Base-by-base conservation (phyloP, 257 asterid genomes). In the Prunella vulgaris region DNA sequence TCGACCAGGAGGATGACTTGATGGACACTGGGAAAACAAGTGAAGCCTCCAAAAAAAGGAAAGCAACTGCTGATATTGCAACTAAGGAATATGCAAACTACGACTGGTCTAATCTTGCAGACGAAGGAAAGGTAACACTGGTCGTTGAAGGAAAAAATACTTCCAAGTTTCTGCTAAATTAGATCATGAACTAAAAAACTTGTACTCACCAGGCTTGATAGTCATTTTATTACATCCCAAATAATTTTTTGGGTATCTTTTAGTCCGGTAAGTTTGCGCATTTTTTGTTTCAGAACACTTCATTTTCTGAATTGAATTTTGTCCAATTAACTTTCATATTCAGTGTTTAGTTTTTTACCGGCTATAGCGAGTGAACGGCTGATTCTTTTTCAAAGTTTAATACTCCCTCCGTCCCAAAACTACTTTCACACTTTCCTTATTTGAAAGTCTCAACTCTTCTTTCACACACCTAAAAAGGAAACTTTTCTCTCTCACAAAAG, bases 61-160 rank as follows among this genome's bases (percentile, higher is more conserved):
- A 93, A 84, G 90, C 89, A 68, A 74, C 75, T 71, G 73, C 90
- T 72, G 96, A 86, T 62, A 74, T 67, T 78, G 95, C 96, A 25
- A 69, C 59, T 5, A 82, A 85, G 87, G 90, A 83, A 73, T 88
- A 79, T 37, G 72, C 84, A 49, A 83, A 81, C 67, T 77, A 86
- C 65, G 86, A 81, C 73, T 93, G 99, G 99, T 5, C 80, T 54
- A 92, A 86, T 68, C 96, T 90, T 74, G 99, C 99, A 2, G 97
- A 88, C 73, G 84, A 79, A 40, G 99, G 99, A 77, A 78, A 86
- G 98, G 98, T 92, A 71, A 77, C 46, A 42, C 35, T 9, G n/a
- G 14, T 37, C 69, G 66, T 66, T 38, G 9, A 18, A 38, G 44
- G 38, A 8, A 21, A 25, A 24, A 38, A 10, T n/a, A 9, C 57